These are phyloP conservation scores for Magnaporthiopsis incrustans DNA, from an alignment of 2,329 filamentous ascomycete species.

Conservation along the genomic window DNA sequence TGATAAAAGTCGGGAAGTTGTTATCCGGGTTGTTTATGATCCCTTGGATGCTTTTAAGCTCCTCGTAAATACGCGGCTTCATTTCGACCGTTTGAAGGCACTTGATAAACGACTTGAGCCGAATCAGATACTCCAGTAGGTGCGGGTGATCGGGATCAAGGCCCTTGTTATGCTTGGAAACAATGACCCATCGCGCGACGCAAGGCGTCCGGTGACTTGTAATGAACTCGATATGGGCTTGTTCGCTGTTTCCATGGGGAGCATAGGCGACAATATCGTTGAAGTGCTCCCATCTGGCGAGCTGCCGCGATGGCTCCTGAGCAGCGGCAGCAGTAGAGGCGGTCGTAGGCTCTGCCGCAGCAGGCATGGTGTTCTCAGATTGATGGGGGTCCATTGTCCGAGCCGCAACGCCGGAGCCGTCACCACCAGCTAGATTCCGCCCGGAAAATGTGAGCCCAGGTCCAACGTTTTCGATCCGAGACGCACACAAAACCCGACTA, in stretches of 20 bases:
- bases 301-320: background rate
- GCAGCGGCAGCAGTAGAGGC: background rate
- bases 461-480: too few species aligned
- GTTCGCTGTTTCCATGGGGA: background rate
- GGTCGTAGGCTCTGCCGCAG: too few species aligned
- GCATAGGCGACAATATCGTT: constrained; percentile 5
- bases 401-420: too few species aligned
- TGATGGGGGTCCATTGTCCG: too few species aligned
- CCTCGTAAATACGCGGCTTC: background rate
- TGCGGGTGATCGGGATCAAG: background rate
- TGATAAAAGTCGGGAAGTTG: background rate
- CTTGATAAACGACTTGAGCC: constrained; percentile 4
- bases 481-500: too few species aligned
- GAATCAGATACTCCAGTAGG: background rate
- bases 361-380: too few species aligned
- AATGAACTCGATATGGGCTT: background rate
- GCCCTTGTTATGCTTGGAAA: background rate
- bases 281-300: constrained; percentile 2
- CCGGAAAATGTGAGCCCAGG: too few species aligned
- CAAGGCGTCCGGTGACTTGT: background rate
- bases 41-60: background rate
- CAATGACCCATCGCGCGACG: background rate
- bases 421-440: too few species aligned
- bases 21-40: background rate
- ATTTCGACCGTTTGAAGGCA: constrained; percentile 4